Percentiles rank a stretch among this genome's conserved stretches.
Conservation (phyloP, 805 yeast genomes). For the Lipomyces spencermartinsiae region DNA sequence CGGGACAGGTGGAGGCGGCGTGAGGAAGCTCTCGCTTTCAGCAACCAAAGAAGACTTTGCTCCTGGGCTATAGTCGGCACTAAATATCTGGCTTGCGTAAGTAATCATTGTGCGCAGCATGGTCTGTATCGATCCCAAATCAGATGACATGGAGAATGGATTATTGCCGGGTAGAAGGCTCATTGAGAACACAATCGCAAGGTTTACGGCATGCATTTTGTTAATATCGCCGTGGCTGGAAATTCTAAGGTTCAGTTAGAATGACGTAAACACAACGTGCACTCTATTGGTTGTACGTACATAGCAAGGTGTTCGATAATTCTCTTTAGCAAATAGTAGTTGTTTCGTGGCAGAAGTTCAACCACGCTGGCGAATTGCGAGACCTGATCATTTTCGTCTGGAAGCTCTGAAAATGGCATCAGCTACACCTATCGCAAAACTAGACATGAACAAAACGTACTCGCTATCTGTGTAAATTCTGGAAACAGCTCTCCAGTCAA, state of each 20-base stretch:
- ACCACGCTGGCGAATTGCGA: conserved; percentile 42
- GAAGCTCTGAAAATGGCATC: conserved; percentile 10
- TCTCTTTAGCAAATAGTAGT: conserved; percentile 70
- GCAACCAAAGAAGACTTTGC: not conserved
- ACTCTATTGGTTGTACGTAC: conserved; percentile 12
- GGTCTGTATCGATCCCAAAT: conserved; percentile 60
- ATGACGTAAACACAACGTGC: not conserved
- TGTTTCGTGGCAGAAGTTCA: conserved; percentile 62
- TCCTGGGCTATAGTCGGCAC: not conserved
- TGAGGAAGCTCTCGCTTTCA: not conserved
- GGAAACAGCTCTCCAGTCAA: conserved; percentile 68
- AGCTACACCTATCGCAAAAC: not conserved
- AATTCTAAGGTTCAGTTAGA: conserved; percentile 46
- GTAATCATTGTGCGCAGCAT: conserved; percentile 58
- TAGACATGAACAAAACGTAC: conserved; percentile 50
- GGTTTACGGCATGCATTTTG: conserved; percentile 85
- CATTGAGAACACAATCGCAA: conserved; percentile 87
- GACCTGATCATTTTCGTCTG: conserved; percentile 25
- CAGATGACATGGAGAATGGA: conserved; percentile 52
- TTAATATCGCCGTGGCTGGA: conserved; percentile 70
- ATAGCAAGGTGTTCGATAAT: conserved; percentile 72
- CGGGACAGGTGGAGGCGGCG: not conserved
- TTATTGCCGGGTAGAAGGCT: conserved; percentile 50
- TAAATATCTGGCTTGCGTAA: conserved; percentile 43
- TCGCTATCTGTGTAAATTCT: conserved; percentile 71